These are phyloP conservation scores for Colletotrichum costaricense DNA, from an alignment of 2,329 filamentous ascomycete species.

Conservation along the genomic window DNA sequence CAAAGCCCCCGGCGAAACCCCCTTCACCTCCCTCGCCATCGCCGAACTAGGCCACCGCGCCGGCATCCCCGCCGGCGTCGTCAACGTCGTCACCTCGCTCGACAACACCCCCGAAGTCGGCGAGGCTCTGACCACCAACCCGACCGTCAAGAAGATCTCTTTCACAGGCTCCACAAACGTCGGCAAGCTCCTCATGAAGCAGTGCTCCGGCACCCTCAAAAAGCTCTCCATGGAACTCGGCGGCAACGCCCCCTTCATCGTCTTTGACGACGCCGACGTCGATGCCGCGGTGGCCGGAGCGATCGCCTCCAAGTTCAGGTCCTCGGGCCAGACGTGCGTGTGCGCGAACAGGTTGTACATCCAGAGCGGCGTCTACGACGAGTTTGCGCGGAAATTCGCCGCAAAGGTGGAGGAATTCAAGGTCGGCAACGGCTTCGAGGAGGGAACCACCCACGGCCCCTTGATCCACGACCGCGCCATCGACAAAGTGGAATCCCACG, in stretches of 20 bases:
- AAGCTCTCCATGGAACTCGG: slow-evolving; percentile 88
- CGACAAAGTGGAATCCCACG: slow-evolving; percentile 82
- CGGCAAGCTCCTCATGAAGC: slow-evolving; percentile 86
- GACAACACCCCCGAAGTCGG: slow-evolving; percentile 86
- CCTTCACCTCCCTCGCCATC: slow-evolving; percentile 88
- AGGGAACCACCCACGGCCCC: slow-evolving; percentile 81
- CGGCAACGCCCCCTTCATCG: slow-evolving; percentile 95
- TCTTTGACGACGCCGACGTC: slow-evolving; percentile 94
- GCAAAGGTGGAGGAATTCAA: slow-evolving; percentile 80
- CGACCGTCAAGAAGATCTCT: slow-evolving; percentile 86
- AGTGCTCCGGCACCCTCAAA: slow-evolving; percentile 87
- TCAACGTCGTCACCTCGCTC: slow-evolving; percentile 87
- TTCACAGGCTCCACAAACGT: slow-evolving; percentile 86
- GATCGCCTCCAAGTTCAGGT: slow-evolving; percentile 90
- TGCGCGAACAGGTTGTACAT: slow-evolving; percentile 88
- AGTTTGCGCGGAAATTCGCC: slow-evolving; percentile 75
- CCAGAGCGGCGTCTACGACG: slow-evolving; percentile 81
- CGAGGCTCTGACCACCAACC: slow-evolving; percentile 78
- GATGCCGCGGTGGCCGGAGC: slow-evolving; percentile 87
- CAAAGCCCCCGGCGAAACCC: slow-evolving; percentile 93
- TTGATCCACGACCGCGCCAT: slow-evolving; percentile 88
- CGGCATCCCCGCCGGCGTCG: slow-evolving; percentile 88
- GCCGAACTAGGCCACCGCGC: slow-evolving; percentile 88
- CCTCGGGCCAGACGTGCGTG: slow-evolving; percentile 95
- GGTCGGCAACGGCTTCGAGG: slow-evolving; percentile 79